Evolutionary conservation across 2,329 filamentous ascomycete species (phyloP), one percentile per base, ranked within the genome.

Genomic region (Rhexocercosporidium sp.): DNA sequence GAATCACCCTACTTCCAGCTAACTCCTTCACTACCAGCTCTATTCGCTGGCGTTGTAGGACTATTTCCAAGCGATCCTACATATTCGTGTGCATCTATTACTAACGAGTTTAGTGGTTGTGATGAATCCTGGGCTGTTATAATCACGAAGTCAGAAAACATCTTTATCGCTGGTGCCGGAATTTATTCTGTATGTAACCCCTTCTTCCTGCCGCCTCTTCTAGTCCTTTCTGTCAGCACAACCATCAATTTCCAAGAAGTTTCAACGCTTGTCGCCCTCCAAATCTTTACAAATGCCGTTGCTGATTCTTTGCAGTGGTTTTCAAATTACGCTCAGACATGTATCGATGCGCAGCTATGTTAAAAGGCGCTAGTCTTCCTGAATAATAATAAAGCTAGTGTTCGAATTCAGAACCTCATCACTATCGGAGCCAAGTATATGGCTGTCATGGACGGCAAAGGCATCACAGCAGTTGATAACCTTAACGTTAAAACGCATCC

Each of bases 1-100:
- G 90, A 92, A 77, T 89, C 90, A 4, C 86, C 90, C 0, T 92
- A 92, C 78, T 91, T 85, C 77, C 90, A 92, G 77, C 89, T 89
- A 65, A 70, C 53, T 1, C 54, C 64, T 0, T 1, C 5, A 16
- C 47, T 56, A 4, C 67, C 61, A 2, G 67, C 53, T 1, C 64
- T 64, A 4, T 69, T 66, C 22, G 14, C 59, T 1, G 27, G 14
- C 12, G 46, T 60, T 47, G 59, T 60, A 37, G 70, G 67, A 4
- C 1, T 46, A 11, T 71, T 66, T 44, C 16, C 68, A 67, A 49
- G 37, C 20, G 69, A 69, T 41, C 69, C 66, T 16, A 70, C 68
- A 46, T 67, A 64, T 39, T 18, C 53, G 3, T 75, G 71, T 62
- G 29, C 53, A 5, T 8, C 54, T 4, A n/a, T n/a, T n/a, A 39